Base-by-base conservation (phyloP, 2,329 filamentous ascomycete species). In the Diatrype stigma region DNA sequence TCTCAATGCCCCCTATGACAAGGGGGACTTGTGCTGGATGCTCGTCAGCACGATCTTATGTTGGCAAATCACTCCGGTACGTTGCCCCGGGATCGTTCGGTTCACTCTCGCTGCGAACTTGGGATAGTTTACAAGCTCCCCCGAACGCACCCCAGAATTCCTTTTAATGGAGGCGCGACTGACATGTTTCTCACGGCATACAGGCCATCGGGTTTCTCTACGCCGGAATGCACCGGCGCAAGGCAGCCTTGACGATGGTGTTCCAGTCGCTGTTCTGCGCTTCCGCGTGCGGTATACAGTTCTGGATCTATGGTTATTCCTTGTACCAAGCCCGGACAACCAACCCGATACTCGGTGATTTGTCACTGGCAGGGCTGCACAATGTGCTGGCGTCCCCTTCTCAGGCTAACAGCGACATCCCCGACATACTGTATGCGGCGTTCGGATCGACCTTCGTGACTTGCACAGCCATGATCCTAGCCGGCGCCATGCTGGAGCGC, bases 211-310 rank as follows among this genome's bases (percentile, higher is more conserved):
- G 69, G 21, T 71, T 72, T 50, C 59, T 69, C 22, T 70, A 72
- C 28, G 68, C 69, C 5, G 69, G 69, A 2, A 68, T 72, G 64
- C 67, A 70, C 28, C 64, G 69, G 3, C 59, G 67, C 23, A 71
- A 69, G 51, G 60, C 69, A 0, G 66, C 69, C 8, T 40, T 77
- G 52, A 76, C 74, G 0, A 75, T 77, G 69, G 65, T 77, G 8
- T 66, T 76, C 23, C 73, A 76, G 56, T 76, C 73, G 0, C 67
- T 77, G 1, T 75, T 76, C 59, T 76, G 73, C 30, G 69, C 72
- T 1, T 73, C 66, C 45, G 72, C 71, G 1, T 70, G 67, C 45
- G 73, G 72, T 1, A 72, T 76, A 8, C 74, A 76, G 47, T 76
- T 71, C 58, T 76, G 73, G 73, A 63, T 75, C 2, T 76, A 75